Evolutionary conservation across 1,284 basidiomycete species (phyloP).

Genomic region (Rhodotorula sp.): DNA sequence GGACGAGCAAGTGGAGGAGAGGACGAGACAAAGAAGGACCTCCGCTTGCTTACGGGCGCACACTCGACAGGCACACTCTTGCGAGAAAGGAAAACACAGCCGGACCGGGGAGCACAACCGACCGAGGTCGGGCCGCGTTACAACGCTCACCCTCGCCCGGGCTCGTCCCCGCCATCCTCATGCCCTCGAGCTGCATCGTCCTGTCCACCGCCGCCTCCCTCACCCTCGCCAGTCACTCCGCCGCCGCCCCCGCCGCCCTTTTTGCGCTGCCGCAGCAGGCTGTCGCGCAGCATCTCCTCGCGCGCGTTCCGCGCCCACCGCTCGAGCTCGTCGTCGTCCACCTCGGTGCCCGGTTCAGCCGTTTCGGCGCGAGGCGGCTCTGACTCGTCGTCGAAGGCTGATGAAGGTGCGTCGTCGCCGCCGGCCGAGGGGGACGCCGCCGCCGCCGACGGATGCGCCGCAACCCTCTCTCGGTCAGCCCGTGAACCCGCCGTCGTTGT

Average conservation of each 20-base stretch:
- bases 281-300: constrained; percentile 28
- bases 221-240: neutral
- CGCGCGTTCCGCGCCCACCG: constrained; percentile 23
- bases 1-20: neutral
- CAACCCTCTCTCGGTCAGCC: too few species aligned
- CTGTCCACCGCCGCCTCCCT: too few species aligned
- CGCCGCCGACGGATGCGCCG: neutral
- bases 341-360: neutral
- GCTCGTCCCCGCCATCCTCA: neutral
- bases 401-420: too few species aligned
- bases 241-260: neutral
- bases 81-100: too few species aligned
- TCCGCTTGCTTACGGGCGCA: too few species aligned
- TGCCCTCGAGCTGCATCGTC: neutral
- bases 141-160: too few species aligned
- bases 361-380: too few species aligned
- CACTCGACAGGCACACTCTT: too few species aligned
- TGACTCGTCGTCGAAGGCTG: neutral
- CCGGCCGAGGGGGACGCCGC: neutral
- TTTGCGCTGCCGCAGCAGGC: constrained; percentile 9
- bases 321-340: constrained; percentile 15
- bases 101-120: too few species aligned
- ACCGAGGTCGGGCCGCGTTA: too few species aligned
- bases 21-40: too few species aligned
- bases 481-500: neutral